Conservation (phyloP, 2,329 filamentous ascomycete species). For the Pseudogymnoascus sp. region DNA sequence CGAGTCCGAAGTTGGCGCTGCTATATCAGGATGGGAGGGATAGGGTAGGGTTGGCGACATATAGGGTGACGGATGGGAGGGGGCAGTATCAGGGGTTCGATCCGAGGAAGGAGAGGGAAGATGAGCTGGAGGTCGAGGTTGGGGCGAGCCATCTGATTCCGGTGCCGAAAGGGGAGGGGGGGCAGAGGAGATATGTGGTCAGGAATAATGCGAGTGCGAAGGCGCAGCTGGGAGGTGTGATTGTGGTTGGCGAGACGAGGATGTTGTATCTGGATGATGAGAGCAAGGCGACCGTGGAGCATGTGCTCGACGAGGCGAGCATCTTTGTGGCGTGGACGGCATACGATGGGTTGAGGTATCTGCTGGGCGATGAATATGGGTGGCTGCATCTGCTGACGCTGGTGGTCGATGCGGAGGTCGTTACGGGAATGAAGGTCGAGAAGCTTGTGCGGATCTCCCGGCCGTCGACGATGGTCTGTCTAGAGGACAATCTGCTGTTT, state of each 20-base stretch:
- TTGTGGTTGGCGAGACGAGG: constrained; percentile 71
- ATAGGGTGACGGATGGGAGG: constrained; percentile 52
- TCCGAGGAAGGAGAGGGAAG: constrained; percentile 44
- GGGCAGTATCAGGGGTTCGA: constrained; percentile 47
- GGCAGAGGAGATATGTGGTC: constrained; percentile 51
- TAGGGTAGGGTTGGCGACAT: constrained; percentile 49
- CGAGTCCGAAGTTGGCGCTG: constrained; percentile 53
- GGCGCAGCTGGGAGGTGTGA: constrained; percentile 58
- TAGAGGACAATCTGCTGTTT: constrained; percentile 66
- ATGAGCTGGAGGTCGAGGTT: constrained; percentile 45
- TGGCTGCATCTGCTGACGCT: constrained; percentile 78
- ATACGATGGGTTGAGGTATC: constrained; percentile 70
- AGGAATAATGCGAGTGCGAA: constrained; percentile 41
- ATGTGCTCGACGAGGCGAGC: constrained; percentile 61
- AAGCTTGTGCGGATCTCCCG: constrained; percentile 60
- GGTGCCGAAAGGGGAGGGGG: constrained; percentile 45
- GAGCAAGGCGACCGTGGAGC: constrained; percentile 56
- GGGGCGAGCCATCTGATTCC: constrained; percentile 55
- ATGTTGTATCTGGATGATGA: constrained; percentile 80
- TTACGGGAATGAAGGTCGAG: constrained; percentile 64
- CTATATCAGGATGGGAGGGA: constrained; percentile 56
- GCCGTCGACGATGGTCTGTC: constrained; percentile 69
- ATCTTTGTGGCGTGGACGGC: constrained; percentile 90
- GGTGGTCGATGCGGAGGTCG: constrained; percentile 50
- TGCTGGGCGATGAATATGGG: constrained; percentile 90